phyloP scores from a whole-genome alignment of 2,329 filamentous ascomycete species.

The Rutstroemia sp. region DNA sequence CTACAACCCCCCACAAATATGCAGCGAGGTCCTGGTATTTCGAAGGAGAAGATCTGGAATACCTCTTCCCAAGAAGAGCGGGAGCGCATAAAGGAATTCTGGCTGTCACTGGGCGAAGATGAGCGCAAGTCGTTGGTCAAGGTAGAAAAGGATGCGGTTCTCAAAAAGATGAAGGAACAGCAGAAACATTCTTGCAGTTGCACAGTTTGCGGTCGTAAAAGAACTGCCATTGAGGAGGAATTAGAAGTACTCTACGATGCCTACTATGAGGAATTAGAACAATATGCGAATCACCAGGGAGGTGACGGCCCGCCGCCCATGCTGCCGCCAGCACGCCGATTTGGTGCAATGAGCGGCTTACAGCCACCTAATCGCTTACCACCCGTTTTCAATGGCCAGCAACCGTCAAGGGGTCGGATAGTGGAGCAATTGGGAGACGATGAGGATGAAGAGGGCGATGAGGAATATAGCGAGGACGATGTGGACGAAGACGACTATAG shows the following conservation, averaged over 20 bases:
- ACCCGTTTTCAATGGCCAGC: constrained; percentile 54
- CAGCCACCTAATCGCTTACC: constrained; percentile 51
- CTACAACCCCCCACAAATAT: constrained; percentile 33
- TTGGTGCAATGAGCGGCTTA: constrained; percentile 45
- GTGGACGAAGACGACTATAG: constrained; percentile 60
- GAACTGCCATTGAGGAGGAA: constrained; percentile 96
- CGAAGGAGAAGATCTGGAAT: constrained; percentile 88
- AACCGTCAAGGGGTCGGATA: constrained; percentile 69
- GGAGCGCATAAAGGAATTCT: constrained; percentile 96
- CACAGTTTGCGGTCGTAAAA: constrained; percentile 91
- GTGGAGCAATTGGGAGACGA: constrained; percentile 51
- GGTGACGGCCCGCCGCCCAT: constrained; percentile 62
- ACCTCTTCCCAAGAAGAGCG: constrained; percentile 90
- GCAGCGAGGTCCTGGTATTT: constrained; percentile 31
- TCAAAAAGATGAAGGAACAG: constrained; percentile 99
- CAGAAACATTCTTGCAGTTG: constrained; percentile 99
- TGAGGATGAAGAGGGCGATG: constrained; percentile 38
- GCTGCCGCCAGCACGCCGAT: constrained; percentile 59
- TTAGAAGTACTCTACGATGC: constrained; percentile 96
- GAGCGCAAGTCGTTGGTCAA: constrained; percentile 94
- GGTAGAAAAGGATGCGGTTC: constrained; percentile 95
- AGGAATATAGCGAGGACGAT: constrained; percentile 40
- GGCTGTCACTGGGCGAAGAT: constrained; percentile 88
- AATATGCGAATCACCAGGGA: constrained; percentile 85
- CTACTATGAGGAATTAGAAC: constrained; percentile 96